Base-by-base conservation (phyloP, 1,284 basidiomycete genomes). In the Hortiboletus rubellus region DNA sequence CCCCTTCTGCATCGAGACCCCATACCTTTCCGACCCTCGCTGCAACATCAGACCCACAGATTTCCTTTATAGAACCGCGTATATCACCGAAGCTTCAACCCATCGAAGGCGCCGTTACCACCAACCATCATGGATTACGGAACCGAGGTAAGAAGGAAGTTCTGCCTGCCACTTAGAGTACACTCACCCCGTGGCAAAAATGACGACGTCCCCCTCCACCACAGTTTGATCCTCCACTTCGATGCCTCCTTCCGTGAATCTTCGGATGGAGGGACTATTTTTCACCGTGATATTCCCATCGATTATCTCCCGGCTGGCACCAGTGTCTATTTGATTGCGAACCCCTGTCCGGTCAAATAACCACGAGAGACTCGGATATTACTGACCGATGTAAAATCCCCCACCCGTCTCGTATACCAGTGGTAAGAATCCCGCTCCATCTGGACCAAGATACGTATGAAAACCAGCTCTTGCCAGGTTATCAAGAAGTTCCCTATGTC, bases 271-370 rank as follows among this genome's bases (percentile, higher is more conserved):
- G 22, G 60, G 55, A 9, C 73, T 74, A 34, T 67, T 69, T 59
- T 74, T 76, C 55, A 81, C 67, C 52, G 77, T 79, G 69, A 82
- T 80, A 17, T 66, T 64, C 36, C 79, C 80, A n/a, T 77, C 68
- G 18, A 72, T 71, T 45, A 82, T 78, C 57, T 74, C 66, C 51
- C 68, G 64, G 30, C 72, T 73, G 1, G 72, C 66, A 15, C 77
- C 78, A 0, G 63, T 63, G 51, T 77, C 74, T 70, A 48, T 45
- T 47, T 22, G n/a, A 46, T 46, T 2, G 45, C 42, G 17, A 36
- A 37, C 0, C 1, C 2, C 36, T 3, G 7, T 44, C 37, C 14
- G 36, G 45, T 48, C n/a, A 15, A 18, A n/a, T 10, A 10, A 3
- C 10, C 18, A 24, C n/a, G 31, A 27, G 24, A 22, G 18, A 18